These are phyloP conservation scores for Tylopilus vinaceipallidus DNA, from an alignment of 768 basidiomycete species.

Conservation along the genomic window DNA sequence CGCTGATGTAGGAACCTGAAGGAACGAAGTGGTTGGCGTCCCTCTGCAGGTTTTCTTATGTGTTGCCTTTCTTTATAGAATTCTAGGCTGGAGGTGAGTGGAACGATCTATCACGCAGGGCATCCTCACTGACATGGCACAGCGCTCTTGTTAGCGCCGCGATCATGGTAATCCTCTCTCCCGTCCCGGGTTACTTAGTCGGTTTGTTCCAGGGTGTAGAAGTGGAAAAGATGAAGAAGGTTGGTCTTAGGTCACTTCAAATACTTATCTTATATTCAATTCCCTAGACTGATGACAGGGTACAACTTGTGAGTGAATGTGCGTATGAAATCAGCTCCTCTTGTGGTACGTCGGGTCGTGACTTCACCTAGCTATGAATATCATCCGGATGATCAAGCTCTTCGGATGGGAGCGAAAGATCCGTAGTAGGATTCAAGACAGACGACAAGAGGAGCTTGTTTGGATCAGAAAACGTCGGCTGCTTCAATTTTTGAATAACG, in stretches of 20 bases:
- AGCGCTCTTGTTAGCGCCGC: slow-evolving; percentile 58
- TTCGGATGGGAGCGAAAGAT: slow-evolving; percentile 67
- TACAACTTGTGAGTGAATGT: slow-evolving; percentile 62
- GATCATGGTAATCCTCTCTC: slow-evolving; percentile 49
- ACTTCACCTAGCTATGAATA: slow-evolving; percentile 42
- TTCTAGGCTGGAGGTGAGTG: slow-evolving; percentile 10
- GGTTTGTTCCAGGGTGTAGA: slow-evolving; percentile 49
- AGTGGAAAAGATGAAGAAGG: slow-evolving; percentile 46
- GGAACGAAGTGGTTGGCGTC: slow-evolving; percentile 15
- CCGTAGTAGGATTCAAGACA: slow-evolving; percentile 48
- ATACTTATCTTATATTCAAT: slow-evolving; percentile 37
- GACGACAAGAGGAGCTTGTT: slow-evolving; percentile 58
- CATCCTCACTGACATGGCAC: slow-evolving; percentile 39
- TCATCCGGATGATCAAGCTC: slow-evolving; percentile 67
- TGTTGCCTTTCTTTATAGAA: slow-evolving; percentile 4
- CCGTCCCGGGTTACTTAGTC: slow-evolving; percentile 55
- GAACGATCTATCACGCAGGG: slow-evolving; percentile 11
- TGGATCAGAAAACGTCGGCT: slow-evolving; percentile 53
- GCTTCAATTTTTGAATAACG: slow-evolving; percentile 41
- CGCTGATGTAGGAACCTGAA: slow-evolving; percentile 31
- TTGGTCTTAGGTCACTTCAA: background rate
- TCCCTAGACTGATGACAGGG: slow-evolving; percentile 31
- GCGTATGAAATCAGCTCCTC: slow-evolving; percentile 19
- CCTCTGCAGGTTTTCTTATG: slow-evolving; percentile 3
- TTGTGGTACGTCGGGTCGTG: background rate